phyloP scores from a whole-genome alignment of 2,329 filamentous ascomycete species.

The Xylariaceae sp. region DNA sequence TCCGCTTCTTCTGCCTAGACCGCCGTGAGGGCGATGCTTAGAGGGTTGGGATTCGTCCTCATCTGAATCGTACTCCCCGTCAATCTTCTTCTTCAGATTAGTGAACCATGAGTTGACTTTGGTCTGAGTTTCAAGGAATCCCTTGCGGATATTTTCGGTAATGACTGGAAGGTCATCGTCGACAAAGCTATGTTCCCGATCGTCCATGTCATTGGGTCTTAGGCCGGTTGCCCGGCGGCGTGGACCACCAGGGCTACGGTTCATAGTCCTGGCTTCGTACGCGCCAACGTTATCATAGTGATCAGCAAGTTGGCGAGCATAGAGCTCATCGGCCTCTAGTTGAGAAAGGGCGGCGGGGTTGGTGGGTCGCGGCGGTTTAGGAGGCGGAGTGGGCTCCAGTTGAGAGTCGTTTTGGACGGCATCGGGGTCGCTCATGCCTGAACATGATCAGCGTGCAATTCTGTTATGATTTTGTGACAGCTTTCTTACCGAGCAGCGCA shows the following conservation, averaged over 20 bases:
- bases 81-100: slow-evolving; percentile 85
- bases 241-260: slow-evolving; percentile 32
- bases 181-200: slow-evolving; percentile 82
- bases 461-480: neutral
- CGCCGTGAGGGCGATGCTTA: slow-evolving; percentile 24
- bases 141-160: slow-evolving; percentile 86
- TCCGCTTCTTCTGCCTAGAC: slow-evolving; percentile 44
- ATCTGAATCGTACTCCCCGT: slow-evolving; percentile 76
- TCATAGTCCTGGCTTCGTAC: slow-evolving; percentile 53
- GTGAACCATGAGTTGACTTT: slow-evolving; percentile 92
- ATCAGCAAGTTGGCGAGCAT: slow-evolving; percentile 86
- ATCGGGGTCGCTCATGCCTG: slow-evolving; percentile 75
- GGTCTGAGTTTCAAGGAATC: slow-evolving; percentile 87
- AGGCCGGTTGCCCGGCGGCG: slow-evolving; percentile 46
- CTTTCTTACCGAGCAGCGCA: slow-evolving; percentile 68
- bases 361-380: slow-evolving; percentile 73
- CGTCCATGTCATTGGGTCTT: slow-evolving; percentile 52
- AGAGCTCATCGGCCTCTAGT: slow-evolving; percentile 83
- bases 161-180: slow-evolving; percentile 95
- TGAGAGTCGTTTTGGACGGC: slow-evolving; percentile 51
- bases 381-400: slow-evolving; percentile 57
- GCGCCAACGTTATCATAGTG: slow-evolving; percentile 67
- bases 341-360: slow-evolving; percentile 63
- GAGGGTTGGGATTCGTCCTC: slow-evolving; percentile 46
- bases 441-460: slow-evolving; percentile 15